Evolutionary conservation across 1,284 basidiomycete species (phyloP), one percentile per base, ranked within the genome.

Genomic region (Pholiota adiposa): DNA sequence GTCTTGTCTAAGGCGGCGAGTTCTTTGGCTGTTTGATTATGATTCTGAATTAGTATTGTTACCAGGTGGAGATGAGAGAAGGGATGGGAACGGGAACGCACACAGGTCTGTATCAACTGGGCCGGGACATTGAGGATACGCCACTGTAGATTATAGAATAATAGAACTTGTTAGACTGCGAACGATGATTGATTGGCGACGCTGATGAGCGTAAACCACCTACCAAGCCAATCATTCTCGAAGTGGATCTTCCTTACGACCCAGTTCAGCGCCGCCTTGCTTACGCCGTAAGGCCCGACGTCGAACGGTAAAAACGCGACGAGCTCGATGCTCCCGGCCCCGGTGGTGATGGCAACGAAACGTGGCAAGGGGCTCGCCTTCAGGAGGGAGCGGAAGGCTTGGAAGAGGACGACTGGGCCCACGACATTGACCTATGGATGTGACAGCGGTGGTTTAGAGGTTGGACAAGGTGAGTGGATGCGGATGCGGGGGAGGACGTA

Each of bases 71-170:
- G n/a, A n/a, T n/a, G n/a, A n/a, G n/a, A n/a, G n/a, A n/a, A n/a
- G n/a, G n/a, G n/a, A n/a, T n/a, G n/a, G n/a, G n/a, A n/a, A n/a
- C n/a, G n/a, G n/a, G n/a, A n/a, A n/a, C n/a, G n/a, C n/a, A 67
- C 70, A 18, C 58, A 59, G 54, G n/a, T 59, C 58, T 18, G 58
- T 54, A 23, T 48, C 43, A 4, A 59, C 58, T 0, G 14, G 31
- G 1, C 58, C 58, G 16, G 58, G 58, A 11, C 19, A 53, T n/a
- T 54, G 21, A 14, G 58, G 58, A 34, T 51, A 57, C 6, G 48
- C 33, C 2, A 40, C 55, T 57, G 33, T 14, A 21, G n/a, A n/a
- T n/a, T 21, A 16, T 16, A 9, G 16, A 14, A n/a, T n/a, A 1
- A 25, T 3, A 21, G 18, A 12, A 46, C 29, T 18, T 14, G 33